Percentiles rank a stretch among this genome's conserved stretches.
Conservation (phyloP, 169 alveolate genomes). For the Besnoitia besnoiti region DNA sequence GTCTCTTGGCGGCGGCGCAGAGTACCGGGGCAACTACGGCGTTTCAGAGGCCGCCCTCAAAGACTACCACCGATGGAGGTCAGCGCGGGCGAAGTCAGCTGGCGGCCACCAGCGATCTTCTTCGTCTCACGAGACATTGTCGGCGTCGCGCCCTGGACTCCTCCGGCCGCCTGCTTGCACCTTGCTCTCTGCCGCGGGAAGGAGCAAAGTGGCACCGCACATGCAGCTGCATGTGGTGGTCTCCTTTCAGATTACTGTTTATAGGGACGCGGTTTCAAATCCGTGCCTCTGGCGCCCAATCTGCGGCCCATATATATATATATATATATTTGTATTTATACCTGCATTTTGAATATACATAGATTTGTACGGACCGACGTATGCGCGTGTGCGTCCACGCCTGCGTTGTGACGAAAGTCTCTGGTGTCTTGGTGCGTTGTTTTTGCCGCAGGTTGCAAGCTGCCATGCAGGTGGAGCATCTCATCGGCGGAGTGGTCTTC, state of each 20-base stretch:
- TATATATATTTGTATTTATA: background rate
- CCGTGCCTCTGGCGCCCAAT: background rate
- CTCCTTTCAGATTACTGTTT: background rate
- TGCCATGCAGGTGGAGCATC: background rate
- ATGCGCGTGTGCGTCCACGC: background rate
- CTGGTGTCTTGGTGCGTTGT: no score
- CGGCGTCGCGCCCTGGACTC: no score
- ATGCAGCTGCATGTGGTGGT: background rate
- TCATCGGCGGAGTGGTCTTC: slow-evolving; percentile 23
- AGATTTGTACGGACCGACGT: background rate
- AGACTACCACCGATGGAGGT: slow-evolving; percentile 39
- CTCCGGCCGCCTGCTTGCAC: no score
- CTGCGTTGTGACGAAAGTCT: no score
- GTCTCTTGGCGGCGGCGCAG: slow-evolving; percentile 31
- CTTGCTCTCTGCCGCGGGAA: no score
- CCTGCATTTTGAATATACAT: background rate
- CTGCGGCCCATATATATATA: background rate
- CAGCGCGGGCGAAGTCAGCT: background rate
- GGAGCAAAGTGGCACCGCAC: no score
- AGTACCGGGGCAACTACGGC: slow-evolving; percentile 42
- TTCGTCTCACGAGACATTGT: background rate
- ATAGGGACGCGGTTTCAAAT: background rate
- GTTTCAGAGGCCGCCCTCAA: background rate
- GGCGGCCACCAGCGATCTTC: background rate
- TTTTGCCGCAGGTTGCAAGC: slow-evolving; percentile 6